Evolutionary conservation across 441 rosid genomes (phyloP).

Genomic region (Croton setiger): DNA sequence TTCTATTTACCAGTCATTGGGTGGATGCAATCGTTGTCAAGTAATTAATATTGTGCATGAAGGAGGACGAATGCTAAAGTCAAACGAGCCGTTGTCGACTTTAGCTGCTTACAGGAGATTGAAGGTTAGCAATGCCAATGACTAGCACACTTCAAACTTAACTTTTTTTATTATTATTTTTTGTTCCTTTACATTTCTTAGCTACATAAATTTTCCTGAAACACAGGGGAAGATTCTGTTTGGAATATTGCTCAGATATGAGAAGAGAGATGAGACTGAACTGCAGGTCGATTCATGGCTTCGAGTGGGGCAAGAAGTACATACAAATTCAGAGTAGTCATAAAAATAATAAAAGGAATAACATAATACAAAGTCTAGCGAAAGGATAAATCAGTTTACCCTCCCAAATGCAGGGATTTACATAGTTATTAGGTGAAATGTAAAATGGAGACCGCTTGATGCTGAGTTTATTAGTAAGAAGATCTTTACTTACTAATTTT

Average conservation of each 20-base stretch:
- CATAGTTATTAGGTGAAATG: not conserved
- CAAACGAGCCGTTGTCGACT: constrained; percentile 78
- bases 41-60: constrained; percentile 55
- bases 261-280: constrained; percentile 23
- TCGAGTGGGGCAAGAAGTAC: constrained; percentile 60
- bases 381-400: not conserved
- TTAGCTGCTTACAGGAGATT: constrained; percentile 85
- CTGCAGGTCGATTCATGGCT: constrained; percentile 39
- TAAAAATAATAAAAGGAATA: not conserved
- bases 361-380: not conserved
- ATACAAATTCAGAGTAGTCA: constrained; percentile 27
- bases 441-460: not conserved
- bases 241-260: constrained; percentile 62
- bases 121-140: constrained; percentile 44
- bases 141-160: not conserved
- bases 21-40: constrained; percentile 95
- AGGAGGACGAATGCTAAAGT: constrained; percentile 57
- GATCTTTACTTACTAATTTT: too few species aligned
- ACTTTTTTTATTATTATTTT: not conserved
- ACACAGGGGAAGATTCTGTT: constrained; percentile 89
- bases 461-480: too few species aligned
- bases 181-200: not conserved
- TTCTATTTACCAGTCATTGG: constrained; percentile 54
- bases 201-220: constrained; percentile 15
- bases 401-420: not conserved